These are phyloP conservation scores for Saprolegnia diclina DNA, from an alignment of 352 stramenopile species.

Conservation along the genomic window DNA sequence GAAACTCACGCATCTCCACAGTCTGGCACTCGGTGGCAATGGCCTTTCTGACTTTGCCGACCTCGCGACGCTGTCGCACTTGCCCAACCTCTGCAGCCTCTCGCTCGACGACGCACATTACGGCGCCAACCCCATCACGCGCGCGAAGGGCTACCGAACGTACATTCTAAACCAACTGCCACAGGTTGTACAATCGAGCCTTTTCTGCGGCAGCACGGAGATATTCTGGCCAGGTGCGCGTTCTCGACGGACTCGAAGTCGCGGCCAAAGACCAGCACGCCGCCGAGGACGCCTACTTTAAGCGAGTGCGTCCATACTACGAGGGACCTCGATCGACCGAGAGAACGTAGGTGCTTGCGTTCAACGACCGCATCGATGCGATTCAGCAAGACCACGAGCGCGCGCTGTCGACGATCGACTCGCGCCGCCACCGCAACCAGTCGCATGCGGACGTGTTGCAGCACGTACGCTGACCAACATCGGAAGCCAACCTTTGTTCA, in stretches of 20 bases:
- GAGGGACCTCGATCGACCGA: neutral
- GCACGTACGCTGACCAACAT: neutral
- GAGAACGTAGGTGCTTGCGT: slow-evolving; percentile 40
- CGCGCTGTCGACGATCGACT: slow-evolving; percentile 45
- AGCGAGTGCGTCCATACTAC: neutral
- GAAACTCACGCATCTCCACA: slow-evolving; percentile 61
- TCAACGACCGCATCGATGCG: slow-evolving; percentile 56
- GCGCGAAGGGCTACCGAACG: slow-evolving; percentile 61
- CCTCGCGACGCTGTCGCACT: slow-evolving; percentile 47
- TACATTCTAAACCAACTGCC: slow-evolving; percentile 62
- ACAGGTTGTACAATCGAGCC: slow-evolving; percentile 43
- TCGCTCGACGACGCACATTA: slow-evolving; percentile 79
- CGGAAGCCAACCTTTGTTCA: neutral
- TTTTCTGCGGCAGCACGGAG: too few species aligned
- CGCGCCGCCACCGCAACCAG: slow-evolving; percentile 34
- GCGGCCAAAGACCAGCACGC: slow-evolving; percentile 35
- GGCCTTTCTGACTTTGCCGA: slow-evolving; percentile 62
- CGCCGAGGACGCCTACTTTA: slow-evolving; percentile 46
- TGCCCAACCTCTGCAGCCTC: slow-evolving; percentile 53
- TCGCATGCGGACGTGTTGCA: slow-evolving; percentile 62
- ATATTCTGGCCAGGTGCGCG: slow-evolving; percentile 32
- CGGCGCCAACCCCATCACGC: slow-evolving; percentile 66
- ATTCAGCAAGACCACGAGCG: slow-evolving; percentile 50
- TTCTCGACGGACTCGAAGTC: slow-evolving; percentile 47
- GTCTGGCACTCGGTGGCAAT: slow-evolving; percentile 70